A percentile compares a stretch with the other conserved stretches of the same genome.
Conservation (phyloP, 202 grass and related monocot species). For the Thinopyrum obtusiflorum region DNA sequence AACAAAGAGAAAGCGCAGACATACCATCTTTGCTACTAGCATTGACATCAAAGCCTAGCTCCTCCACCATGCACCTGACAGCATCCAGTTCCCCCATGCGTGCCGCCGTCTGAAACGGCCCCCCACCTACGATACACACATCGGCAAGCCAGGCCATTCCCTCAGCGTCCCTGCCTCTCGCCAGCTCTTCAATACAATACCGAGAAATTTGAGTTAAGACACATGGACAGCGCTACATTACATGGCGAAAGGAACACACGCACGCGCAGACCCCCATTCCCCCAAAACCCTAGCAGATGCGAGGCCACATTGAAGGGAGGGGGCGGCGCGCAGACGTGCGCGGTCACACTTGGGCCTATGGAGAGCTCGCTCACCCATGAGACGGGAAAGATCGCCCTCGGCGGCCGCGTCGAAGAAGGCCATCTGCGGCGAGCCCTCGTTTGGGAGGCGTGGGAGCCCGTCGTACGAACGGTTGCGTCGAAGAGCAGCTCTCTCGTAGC, state of each 20-base stretch:
- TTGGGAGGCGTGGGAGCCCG: neutral
- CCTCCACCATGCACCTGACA: conserved; percentile 29
- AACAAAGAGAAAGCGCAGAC: neutral
- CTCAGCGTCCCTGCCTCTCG: conserved; percentile 23
- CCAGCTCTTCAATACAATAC: conserved; percentile 16
- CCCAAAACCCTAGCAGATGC: conserved; percentile 3
- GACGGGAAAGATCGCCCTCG: conserved; percentile 8
- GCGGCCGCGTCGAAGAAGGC: conserved; percentile 34
- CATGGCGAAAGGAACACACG: neutral
- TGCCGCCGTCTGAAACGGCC: conserved; percentile 23
- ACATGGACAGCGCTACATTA: neutral
- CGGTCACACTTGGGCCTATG: neutral
- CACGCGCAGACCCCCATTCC: neutral
- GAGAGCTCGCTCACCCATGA: conserved; percentile 16
- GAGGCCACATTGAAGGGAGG: neutral
- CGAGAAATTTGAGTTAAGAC: neutral
- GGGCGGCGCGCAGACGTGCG: neutral
- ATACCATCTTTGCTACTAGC: neutral
- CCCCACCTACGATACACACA: neutral
- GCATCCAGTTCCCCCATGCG: conserved; percentile 7
- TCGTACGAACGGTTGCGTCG: neutral
- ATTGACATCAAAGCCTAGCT: conserved; percentile 27
- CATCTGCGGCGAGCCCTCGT: neutral
- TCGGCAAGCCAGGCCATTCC: neutral
- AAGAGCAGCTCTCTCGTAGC: neutral